Base-by-base conservation (phyloP, 306 rosid genomes). In the Prunus armeniaca region DNA sequence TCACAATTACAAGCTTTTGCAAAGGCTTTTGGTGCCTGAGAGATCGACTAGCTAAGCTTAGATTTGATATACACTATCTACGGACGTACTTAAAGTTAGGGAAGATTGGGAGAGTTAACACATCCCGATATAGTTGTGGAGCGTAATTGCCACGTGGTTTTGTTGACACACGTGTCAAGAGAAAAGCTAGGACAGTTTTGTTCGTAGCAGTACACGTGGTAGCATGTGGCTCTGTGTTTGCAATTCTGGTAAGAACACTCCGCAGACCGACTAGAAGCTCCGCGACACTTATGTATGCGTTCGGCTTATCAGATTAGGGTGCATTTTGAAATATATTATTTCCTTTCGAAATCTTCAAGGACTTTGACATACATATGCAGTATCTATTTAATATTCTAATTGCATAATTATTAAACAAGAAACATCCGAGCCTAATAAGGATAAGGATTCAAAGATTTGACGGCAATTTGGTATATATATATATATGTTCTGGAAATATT, bases 101-200 rank as follows among this genome's bases (percentile, higher is more conserved):
- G 63, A 70, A 28, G 30, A 18, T 3, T 2, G 15, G 41, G 12
- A 12, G 51, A 41, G 28, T 0, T 51, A 12, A 54, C 32, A 32
- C 32, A 6, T n/a, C 9, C 6, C 2, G 24, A 20, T 22, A 52
- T 7, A 30, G 20, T 2, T 10, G 18, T 9, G n/a, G 30, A 54
- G 55, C 1, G 18, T 0, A 3, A 32, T 71, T 15, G 65, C 54
- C 75, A 55, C 75, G 27, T 71, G 34, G 65, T 17, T 32, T 58
- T 9, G 19, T 11, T 19, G 1, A 0, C 45, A 47, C 1, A 56
- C 74, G 80, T 82, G 80, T 79, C 77, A 3, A 15, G 22, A 67
- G 5, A 20, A 68, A 25, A 43, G 17, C 34, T 0, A 2, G 8
- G 71, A 60, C 69, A 78, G 72, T 38, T 52, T 24, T 50, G 15